Conservation (phyloP, 306 rosid genomes). For the Begonia fuchsioides region DNA sequence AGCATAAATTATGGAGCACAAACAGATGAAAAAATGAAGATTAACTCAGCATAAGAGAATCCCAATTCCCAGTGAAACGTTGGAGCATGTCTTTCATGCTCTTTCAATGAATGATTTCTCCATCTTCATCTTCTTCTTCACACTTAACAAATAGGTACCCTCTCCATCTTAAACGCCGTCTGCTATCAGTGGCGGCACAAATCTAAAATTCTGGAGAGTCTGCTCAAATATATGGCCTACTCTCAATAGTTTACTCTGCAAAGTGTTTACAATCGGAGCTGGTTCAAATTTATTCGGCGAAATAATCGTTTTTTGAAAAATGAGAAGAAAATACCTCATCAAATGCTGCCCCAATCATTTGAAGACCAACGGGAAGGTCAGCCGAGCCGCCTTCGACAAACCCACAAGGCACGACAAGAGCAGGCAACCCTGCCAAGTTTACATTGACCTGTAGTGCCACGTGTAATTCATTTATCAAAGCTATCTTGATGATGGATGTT, state of each 20-base stretch:
- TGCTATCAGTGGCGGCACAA: conserved; percentile 62
- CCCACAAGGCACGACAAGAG: conserved; percentile 93
- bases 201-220: conserved; percentile 53
- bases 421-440: conserved; percentile 95
- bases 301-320: too few relatives aligned
- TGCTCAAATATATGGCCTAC: conserved; percentile 94
- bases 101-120: too few relatives aligned
- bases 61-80: too few relatives aligned
- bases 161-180: neutral
- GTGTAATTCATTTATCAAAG: neutral
- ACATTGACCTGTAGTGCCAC: conserved; percentile 57
- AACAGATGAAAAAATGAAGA: too few relatives aligned
- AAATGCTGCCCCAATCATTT: conserved; percentile 88
- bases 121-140: too few relatives aligned
- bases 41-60: too few relatives aligned
- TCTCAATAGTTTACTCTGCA: conserved; percentile 69
- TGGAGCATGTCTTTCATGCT: too few relatives aligned
- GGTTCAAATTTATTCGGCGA: too few relatives aligned
- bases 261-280: neutral
- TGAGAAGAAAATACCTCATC: conserved; percentile 37
- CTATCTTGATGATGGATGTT: too few relatives aligned
- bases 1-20: too few relatives aligned
- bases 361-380: conserved; percentile 93
- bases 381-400: conserved; percentile 65
- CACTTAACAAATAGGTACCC: neutral